Conservation (phyloP, 345 rosid species). For the Tarenaya hassleriana region DNA sequence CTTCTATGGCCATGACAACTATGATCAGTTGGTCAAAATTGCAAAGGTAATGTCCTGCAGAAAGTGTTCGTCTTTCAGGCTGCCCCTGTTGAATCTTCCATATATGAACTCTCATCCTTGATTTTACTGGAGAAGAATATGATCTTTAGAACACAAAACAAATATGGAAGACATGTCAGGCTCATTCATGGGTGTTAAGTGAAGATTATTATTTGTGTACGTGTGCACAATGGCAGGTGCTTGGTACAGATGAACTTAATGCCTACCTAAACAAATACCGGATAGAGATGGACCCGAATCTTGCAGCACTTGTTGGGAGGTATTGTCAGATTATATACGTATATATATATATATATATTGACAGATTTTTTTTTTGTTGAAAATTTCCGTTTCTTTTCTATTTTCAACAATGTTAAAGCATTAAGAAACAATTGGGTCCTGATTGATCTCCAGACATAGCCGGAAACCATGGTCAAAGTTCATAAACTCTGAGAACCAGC, state of each 20-base stretch:
- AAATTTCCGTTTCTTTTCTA: neutral
- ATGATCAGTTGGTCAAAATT: constrained; percentile 95
- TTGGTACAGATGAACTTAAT: constrained; percentile 89
- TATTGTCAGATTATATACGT: too few relatives aligned
- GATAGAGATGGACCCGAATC: constrained; percentile 86
- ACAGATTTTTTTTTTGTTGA: neutral
- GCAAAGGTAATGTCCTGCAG: constrained; percentile 55
- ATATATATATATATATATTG: too few relatives aligned
- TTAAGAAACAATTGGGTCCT: neutral
- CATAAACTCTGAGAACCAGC: constrained; percentile 80
- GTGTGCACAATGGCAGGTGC: constrained; percentile 41
- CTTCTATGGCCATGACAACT: constrained; percentile 96
- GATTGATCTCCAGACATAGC: constrained; percentile 48
- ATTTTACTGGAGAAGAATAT: too few relatives aligned
- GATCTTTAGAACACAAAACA: too few relatives aligned
- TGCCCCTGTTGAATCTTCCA: too few relatives aligned
- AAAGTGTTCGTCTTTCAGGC: constrained; percentile 6
- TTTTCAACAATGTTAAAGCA: neutral
- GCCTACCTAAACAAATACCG: constrained; percentile 75
- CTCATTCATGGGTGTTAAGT: neutral
- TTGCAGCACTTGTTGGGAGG: constrained; percentile 92
- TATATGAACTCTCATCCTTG: too few relatives aligned
- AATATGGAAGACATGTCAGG: too few relatives aligned
- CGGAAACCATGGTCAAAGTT: constrained; percentile 93
- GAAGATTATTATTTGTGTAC: neutral